Conservation (phyloP, 2,329 filamentous ascomycete genomes). For the Verticillium albo-atrum region DNA sequence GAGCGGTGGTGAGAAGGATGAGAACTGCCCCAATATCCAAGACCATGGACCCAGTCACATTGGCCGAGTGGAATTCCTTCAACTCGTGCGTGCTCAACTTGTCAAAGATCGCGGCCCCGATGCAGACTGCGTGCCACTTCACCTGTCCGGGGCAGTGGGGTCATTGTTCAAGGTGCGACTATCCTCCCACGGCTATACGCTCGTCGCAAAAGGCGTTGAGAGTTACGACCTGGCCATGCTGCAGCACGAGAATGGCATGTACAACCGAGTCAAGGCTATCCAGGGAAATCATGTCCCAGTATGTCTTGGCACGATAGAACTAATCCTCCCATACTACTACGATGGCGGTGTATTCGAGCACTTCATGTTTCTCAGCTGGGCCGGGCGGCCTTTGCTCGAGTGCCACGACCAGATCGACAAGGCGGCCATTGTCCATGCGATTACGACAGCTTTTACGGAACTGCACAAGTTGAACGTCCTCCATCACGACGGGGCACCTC, state of each 20-base stretch:
- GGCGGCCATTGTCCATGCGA: constrained; percentile 3
- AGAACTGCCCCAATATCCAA: constrained; percentile 21
- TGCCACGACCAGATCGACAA: constrained; percentile 8
- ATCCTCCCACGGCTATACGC: constrained; percentile 27
- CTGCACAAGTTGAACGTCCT: constrained; percentile 14
- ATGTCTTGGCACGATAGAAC: constrained; percentile 24
- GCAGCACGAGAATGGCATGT: constrained; percentile 24
- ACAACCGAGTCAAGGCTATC: constrained; percentile 20
- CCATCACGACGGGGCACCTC: neutral
- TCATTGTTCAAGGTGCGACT: constrained; percentile 32
- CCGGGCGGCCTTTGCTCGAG: constrained; percentile 17
- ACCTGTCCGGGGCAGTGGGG: constrained; percentile 19
- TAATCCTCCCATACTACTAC: constrained; percentile 24
- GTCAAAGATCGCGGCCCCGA: constrained; percentile 22
- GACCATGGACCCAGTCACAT: constrained; percentile 21
- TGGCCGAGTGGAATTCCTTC: constrained; percentile 17
- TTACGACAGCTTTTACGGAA: constrained; percentile 1
- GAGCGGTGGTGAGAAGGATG: constrained; percentile 17
- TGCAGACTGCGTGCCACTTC: constrained; percentile 22
- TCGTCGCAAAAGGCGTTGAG: constrained; percentile 35
- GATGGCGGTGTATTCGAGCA: constrained; percentile 21
- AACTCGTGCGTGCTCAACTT: constrained; percentile 21
- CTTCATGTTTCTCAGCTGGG: constrained; percentile 30
- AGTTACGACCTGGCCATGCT: constrained; percentile 13
- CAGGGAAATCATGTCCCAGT: constrained; percentile 29